Evolutionary conservation across 768 basidiomycete genomes (phyloP), one percentile per base, ranked within the genome.

Genomic region (Imleria badia): DNA sequence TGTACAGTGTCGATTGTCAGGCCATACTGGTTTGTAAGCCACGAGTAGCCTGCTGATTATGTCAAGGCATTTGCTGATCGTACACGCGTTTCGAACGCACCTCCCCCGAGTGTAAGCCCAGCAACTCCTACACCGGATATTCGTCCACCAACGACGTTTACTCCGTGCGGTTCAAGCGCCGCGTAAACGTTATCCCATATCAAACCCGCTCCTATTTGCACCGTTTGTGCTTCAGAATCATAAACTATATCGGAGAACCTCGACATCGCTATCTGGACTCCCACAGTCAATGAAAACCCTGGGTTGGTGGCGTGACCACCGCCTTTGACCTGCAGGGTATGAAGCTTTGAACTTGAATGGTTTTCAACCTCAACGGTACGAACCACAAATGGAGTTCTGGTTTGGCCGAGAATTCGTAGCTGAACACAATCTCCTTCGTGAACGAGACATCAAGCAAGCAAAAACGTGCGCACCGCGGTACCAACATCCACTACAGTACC

Each of bases 171-270:
- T 7, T 70, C 75, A 1, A 86, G 74, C 14, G 53, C 54, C 2
- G 67, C 69, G 53, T 86, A 87, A 69, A 80, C 84, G 45, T 85
- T 78, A 57, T 88, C 85, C 85, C 85, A 88, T 14, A 82, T 69
- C 1, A 83, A 65, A 8, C 76, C 74, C 0, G 73, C 59, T 15
- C 73, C 76, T 20, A 78, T 45, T 5, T 64, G 67, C 2, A 64
- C 81, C 0, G 76, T 80, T 54, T 75, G 69, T 0, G 73, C 59
- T 0, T 47, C 48, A 1, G 66, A 48, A 33, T 80, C 58, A 41
- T 82, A 82, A 1, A 52, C 65, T 3, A 71, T 38, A 4, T 76
- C 63, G 5, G 72, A 73, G 59, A 84, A 84, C 0, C 73, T 68
- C 15, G 59, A 59, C 81, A 85, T 80, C n/a, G 80, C 64, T 20